Evolutionary conservation across 1,284 basidiomycete genomes (phyloP), one percentile per base, ranked within the genome.

Genomic region (Irpex lacteus): DNA sequence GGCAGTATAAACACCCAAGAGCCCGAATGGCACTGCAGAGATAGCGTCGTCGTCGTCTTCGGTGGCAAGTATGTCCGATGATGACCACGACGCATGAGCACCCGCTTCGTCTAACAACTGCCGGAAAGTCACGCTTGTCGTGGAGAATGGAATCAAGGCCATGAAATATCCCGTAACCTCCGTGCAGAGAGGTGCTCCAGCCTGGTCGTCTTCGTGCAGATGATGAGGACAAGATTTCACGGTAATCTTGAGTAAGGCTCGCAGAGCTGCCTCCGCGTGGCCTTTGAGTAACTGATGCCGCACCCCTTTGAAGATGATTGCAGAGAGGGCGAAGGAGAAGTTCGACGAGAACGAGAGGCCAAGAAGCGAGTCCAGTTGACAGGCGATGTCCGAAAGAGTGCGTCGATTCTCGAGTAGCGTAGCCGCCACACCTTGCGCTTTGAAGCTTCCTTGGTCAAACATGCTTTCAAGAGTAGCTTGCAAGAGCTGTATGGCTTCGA

Each of bases 281-380:
- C 84, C 84, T 61, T 79, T 84, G 63, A 94, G 82, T 3, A 81
- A 80, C 3, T 85, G 82, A 70, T 90, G 87, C 44, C 94, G 87
- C 61, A 95, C 77, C 21, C 94, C 94, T 72, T 95, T 95, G 83
- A 94, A 93, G 62, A 96, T 85, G 67, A 94, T 85, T 0, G 92
- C 83, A 0, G 93, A 88, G 11, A 96, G 78, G 5, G 92, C 89
- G 74, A 96, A 94, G 11, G 90, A 91, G 74, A 94, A 91, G 74
- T 83, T 90, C 0, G 85, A 82, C 50, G 91, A 89, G 76, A 95
- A 95, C 1, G 90, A 92, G 34, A 96, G 77, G 26, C 87, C 85
- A 13, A 92, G 81, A 52, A 92, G 76, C 53, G 88, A 82, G 70
- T 95, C 94, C 44, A 95, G 80, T 73, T 93, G 90, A 57, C 80